Percentiles rank a stretch among this genome's conserved stretches.
These are phyloP conservation scores for Massariosphaeria phaeospora DNA, from an alignment of 495 filamentous ascomycete species.

Conservation along the genomic window DNA sequence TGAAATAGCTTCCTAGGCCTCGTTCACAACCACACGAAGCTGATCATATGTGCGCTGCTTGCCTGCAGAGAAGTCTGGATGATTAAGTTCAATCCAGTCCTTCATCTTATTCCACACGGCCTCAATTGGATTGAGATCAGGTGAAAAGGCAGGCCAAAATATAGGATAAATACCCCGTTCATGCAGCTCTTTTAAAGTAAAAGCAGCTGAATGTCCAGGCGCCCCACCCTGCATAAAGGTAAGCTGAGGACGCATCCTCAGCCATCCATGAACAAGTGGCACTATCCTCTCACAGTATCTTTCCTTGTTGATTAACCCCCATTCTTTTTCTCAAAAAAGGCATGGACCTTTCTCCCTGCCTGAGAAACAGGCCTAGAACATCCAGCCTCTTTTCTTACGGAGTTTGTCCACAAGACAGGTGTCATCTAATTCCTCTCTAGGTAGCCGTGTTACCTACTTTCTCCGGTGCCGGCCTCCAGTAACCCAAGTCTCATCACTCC, in stretches of 20 bases:
- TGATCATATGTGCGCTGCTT: neutral
- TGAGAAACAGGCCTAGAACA: neutral
- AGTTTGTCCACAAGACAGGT: neutral
- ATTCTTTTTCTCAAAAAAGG: no score
- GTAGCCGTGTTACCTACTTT: neutral
- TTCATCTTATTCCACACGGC: neutral
- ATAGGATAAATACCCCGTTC: neutral
- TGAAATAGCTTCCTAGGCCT: neutral
- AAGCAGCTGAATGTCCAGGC: neutral
- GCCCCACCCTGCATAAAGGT: neutral
- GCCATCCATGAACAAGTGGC: no score
- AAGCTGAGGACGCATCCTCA: no score
- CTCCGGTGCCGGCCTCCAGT: neutral
- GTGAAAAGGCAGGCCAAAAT: neutral
- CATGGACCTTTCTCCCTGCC: neutral
- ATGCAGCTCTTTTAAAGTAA: neutral
- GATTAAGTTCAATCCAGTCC: neutral
- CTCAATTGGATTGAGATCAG: neutral
- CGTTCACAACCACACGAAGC: neutral
- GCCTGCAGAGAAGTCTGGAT: neutral
- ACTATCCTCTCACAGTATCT: no score
- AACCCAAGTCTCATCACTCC: no score
- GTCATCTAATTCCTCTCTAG: neutral
- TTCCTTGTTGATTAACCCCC: no score
- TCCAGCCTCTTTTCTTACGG: neutral